Evolutionary conservation across 768 basidiomycete species (phyloP), one percentile per base, ranked within the genome.

Genomic region (Trametes gibbosa): DNA sequence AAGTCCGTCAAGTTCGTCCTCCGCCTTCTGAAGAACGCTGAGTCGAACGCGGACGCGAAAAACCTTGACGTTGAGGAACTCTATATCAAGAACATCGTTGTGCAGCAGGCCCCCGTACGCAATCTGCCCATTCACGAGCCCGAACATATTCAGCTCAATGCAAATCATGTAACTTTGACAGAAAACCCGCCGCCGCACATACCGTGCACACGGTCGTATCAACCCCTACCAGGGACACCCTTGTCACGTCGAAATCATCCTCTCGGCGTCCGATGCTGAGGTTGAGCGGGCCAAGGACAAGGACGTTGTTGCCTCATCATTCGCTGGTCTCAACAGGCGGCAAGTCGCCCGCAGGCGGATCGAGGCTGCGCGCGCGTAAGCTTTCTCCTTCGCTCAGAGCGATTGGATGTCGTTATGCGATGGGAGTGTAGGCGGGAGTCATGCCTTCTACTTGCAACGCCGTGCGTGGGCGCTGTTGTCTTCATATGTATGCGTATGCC

Each of bases 171-270:
- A 10, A 10, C 23, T 37, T 37, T 58, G 29, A 37, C 34, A 93
- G 91, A 97, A 97, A 90, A 95, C 92, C 74, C 95, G 95, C 76
- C 93, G 97, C 73, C 93, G 97, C 73, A 99, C 97, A 65, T 98
- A 97, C 86, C 93, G 97, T 77, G 92, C 92, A 45, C 94, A 95
- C 69, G 93, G 93, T 84, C 89, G 93, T 58, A 95, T 95, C 77
- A 99, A 99, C 80, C 96, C 97, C 35, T 98, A 98, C 85, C 93
- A 97, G 77, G 96, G 96, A 42, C 92, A 95, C 77, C 97, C 97
- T 41, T 90, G 88, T 75, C 97, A 98, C 71, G 89, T 98, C 65
- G 96, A 98, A 74, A 86, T 95, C 73, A 93, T 98, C 73, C 87
- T 98, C 63, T 78, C 85, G 49, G 87, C 87, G 54, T 77, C 84